Conservation (phyloP, 192 early-diverging fungal genomes). For the Chytriomyces hyalinus region DNA sequence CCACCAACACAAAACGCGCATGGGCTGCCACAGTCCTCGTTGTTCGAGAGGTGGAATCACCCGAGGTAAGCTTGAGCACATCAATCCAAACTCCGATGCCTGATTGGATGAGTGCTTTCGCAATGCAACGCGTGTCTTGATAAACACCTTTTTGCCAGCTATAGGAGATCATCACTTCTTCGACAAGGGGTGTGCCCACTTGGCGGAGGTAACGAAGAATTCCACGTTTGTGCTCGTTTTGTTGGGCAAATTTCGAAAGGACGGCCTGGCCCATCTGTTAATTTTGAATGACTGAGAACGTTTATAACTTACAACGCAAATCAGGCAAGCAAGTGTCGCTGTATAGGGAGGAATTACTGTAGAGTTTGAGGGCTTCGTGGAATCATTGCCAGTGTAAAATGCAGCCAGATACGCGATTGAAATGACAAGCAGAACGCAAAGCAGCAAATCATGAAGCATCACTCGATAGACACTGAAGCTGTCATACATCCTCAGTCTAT, state of each 20-base stretch:
- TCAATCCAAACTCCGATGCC: constrained; percentile 28
- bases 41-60: constrained; percentile 3
- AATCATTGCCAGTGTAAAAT: not conserved
- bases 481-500: not conserved
- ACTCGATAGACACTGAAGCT: not conserved
- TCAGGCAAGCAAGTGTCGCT: too few species aligned
- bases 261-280: too few species aligned
- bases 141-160: constrained; percentile 5
- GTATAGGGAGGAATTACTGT: too few species aligned
- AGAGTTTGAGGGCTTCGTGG: too few species aligned
- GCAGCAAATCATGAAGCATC: not conserved
- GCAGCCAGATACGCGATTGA: not conserved
- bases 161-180: constrained; percentile 32
- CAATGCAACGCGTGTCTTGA: constrained; percentile 5
- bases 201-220: constrained; percentile 11
- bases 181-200: constrained; percentile 5
- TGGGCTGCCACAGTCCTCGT: constrained; percentile 23
- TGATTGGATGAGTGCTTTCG: not conserved
- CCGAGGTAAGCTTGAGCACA: constrained; percentile 8
- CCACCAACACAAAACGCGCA: constrained; percentile 20
- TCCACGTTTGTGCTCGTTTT: not conserved
- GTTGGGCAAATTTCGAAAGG: too few species aligned
- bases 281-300: too few species aligned
- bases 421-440: not conserved
- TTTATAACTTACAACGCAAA: too few species aligned